These are phyloP conservation scores for Colletotrichum magnum DNA, from an alignment of 2,329 filamentous ascomycete species.

Conservation along the genomic window DNA sequence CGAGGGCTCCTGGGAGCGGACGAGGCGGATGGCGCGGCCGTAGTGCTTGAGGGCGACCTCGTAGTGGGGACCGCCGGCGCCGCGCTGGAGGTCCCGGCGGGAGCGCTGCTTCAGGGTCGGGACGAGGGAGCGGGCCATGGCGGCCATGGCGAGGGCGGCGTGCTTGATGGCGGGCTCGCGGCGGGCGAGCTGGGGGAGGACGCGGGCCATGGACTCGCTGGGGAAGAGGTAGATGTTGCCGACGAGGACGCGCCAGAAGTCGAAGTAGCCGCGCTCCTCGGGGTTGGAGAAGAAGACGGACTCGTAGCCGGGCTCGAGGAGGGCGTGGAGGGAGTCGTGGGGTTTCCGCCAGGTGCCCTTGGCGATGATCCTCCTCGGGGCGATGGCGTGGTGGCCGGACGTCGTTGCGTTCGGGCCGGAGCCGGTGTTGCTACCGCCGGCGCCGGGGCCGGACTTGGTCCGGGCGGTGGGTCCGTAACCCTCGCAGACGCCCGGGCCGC, in stretches of 20 bases:
- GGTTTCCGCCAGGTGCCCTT: slow-evolving; percentile 12
- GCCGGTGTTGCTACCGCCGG: too few species aligned
- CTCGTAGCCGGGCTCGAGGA: slow-evolving; percentile 52
- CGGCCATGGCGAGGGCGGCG: slow-evolving; percentile 36
- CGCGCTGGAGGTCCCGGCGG: background rate
- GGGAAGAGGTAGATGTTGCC: slow-evolving; percentile 49
- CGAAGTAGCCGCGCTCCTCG: slow-evolving; percentile 54
- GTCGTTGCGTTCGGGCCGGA: background rate
- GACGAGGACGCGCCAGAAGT: slow-evolving; percentile 54
- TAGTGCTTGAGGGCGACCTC: slow-evolving; percentile 57
- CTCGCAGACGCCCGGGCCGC: slow-evolving; percentile 54
- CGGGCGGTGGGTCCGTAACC: slow-evolving; percentile 22
- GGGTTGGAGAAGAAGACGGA: slow-evolving; percentile 51
- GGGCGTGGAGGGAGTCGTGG: background rate
- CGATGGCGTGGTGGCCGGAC: slow-evolving; percentile 18
- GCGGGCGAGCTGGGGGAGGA: slow-evolving; percentile 55
- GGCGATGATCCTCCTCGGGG: slow-evolving; percentile 8
- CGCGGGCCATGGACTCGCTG: slow-evolving; percentile 51
- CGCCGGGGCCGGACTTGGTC: too few species aligned
- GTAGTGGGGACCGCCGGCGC: slow-evolving; percentile 44
- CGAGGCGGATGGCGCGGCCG: slow-evolving; percentile 56
- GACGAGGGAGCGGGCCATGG: slow-evolving; percentile 50
- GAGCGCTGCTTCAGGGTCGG: slow-evolving; percentile 43
- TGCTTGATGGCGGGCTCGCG: slow-evolving; percentile 55
- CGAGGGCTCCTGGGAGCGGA: slow-evolving; percentile 52